phyloP scores from a whole-genome alignment of 345 rosid species.

The Citrus mangshanensis region DNA sequence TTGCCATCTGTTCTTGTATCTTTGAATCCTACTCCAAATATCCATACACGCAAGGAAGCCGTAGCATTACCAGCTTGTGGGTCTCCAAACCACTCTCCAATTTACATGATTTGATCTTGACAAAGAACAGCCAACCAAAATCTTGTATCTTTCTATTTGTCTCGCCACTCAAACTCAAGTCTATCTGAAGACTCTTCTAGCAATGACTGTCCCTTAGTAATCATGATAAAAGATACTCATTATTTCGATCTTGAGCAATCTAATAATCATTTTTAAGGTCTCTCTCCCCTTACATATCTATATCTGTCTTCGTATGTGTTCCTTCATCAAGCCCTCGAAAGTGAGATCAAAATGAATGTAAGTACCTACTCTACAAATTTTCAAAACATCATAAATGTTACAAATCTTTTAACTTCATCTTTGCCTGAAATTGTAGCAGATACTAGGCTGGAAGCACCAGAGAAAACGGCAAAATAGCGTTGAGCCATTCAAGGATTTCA shows the following conservation, averaged over 20 bases:
- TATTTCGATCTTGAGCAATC: slow-evolving; percentile 25
- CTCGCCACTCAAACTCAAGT: slow-evolving; percentile 32
- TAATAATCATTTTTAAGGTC: slow-evolving; percentile 30
- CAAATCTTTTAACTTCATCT: slow-evolving; percentile 28
- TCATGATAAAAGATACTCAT: slow-evolving; percentile 18
- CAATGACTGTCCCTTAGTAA: slow-evolving; percentile 31
- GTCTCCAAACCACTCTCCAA: slow-evolving; percentile 31
- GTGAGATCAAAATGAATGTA: slow-evolving; percentile 68
- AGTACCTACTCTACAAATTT: slow-evolving; percentile 23
- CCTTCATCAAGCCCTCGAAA: slow-evolving; percentile 25
- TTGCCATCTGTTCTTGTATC: slow-evolving; percentile 6
- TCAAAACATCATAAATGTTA: slow-evolving; percentile 6
- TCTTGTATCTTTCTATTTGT: slow-evolving; percentile 73
- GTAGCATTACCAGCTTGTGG: slow-evolving; percentile 28
- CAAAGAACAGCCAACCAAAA: slow-evolving; percentile 65
- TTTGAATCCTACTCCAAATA: slow-evolving; percentile 34
- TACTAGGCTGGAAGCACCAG: slow-evolving; percentile 78
- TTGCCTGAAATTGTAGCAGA: slow-evolving; percentile 51
- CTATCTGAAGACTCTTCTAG: slow-evolving; percentile 40
- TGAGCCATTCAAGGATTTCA: slow-evolving; percentile 59
- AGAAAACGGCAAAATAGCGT: slow-evolving; percentile 43
- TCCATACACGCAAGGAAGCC: slow-evolving; percentile 26
- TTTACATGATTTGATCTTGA: slow-evolving; percentile 62
- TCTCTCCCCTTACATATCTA: slow-evolving; percentile 16
- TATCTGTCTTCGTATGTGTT: slow-evolving; percentile 23